Evolutionary conservation across 2,329 filamentous ascomycete species (phyloP).

Genomic region (Scedosporium aurantiacum): DNA sequence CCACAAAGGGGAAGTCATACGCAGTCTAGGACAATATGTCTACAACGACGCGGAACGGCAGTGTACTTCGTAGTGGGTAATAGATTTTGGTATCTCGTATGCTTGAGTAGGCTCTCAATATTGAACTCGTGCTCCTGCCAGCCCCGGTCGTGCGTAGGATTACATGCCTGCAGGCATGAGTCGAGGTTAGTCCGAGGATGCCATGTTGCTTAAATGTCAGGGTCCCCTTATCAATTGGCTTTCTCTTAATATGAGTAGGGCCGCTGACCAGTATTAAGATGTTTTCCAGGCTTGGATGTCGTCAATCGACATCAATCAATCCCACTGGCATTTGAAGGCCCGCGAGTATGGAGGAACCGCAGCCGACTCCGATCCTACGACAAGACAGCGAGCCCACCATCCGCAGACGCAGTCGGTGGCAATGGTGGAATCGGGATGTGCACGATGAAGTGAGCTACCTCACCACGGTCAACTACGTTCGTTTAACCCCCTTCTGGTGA

Average conservation of each 20-base stretch:
- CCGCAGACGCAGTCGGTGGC: not conserved
- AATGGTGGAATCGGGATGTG: conserved; percentile 8
- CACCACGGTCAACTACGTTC: conserved; percentile 6
- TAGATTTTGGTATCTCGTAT: not conserved
- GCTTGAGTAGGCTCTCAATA: not conserved
- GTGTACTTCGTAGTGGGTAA: too few species aligned
- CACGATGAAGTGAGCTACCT: conserved; percentile 9
- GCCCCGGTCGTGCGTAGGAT: not conserved
- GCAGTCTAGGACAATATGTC: too few species aligned
- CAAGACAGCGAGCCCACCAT: not conserved
- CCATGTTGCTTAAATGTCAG: not conserved
- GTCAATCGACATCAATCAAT: not conserved
- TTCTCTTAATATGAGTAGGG: not conserved
- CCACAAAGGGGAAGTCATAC: too few species aligned
- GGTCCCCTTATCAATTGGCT: not conserved
- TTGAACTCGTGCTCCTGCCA: not conserved
- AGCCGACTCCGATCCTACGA: not conserved
- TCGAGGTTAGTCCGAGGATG: too few species aligned
- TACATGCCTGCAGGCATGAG: too few species aligned
- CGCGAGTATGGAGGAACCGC: not conserved
- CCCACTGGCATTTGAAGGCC: not conserved
- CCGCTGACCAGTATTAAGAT: not conserved
- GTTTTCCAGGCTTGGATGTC: not conserved
- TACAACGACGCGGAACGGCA: too few species aligned
- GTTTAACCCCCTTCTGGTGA: not conserved